Conservation (phyloP, 1,284 basidiomycete genomes). For the Malassezia cuniculi region DNA sequence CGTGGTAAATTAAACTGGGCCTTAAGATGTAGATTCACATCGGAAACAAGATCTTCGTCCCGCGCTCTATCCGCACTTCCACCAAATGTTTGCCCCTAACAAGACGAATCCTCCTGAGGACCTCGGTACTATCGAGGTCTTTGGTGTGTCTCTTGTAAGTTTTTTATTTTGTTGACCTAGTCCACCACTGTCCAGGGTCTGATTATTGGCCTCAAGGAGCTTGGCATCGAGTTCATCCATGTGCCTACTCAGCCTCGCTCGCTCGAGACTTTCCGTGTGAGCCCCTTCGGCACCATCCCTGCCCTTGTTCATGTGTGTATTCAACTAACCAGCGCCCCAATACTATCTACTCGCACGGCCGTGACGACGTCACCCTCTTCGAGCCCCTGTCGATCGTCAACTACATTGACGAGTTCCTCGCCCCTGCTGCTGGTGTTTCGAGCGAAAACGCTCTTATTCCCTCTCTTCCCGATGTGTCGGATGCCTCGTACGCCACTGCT, state of each 20-base stretch:
- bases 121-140: slow-evolving; percentile 11
- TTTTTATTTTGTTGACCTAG: neutral
- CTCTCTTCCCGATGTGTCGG: neutral
- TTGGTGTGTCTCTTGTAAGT: slow-evolving; percentile 7
- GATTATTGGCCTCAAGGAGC: slow-evolving; percentile 11
- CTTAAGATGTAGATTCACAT: too few relatives aligned
- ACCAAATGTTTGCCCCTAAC: neutral
- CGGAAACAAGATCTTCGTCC: too few relatives aligned
- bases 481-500: neutral
- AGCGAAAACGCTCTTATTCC: slow-evolving; percentile 3
- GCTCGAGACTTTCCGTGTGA: slow-evolving; percentile 1
- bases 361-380: slow-evolving; percentile 6
- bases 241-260: slow-evolving; percentile 5
- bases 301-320: slow-evolving; percentile 7
- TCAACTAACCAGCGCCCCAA: slow-evolving; percentile 5
- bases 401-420: slow-evolving; percentile 12
- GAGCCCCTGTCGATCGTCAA: slow-evolving; percentile 8
- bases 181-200: slow-evolving; percentile 10
- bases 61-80: too few relatives aligned
- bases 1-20: too few relatives aligned
- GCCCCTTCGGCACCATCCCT: slow-evolving; percentile 12
- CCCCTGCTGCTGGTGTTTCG: too few relatives aligned
- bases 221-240: slow-evolving; percentile 8
- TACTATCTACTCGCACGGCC: slow-evolving; percentile 5
- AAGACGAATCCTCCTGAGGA: slow-evolving; percentile 5